phyloP scores from a whole-genome alignment of 2,329 filamentous ascomycete species.

The Xenoacremonium recifei region DNA sequence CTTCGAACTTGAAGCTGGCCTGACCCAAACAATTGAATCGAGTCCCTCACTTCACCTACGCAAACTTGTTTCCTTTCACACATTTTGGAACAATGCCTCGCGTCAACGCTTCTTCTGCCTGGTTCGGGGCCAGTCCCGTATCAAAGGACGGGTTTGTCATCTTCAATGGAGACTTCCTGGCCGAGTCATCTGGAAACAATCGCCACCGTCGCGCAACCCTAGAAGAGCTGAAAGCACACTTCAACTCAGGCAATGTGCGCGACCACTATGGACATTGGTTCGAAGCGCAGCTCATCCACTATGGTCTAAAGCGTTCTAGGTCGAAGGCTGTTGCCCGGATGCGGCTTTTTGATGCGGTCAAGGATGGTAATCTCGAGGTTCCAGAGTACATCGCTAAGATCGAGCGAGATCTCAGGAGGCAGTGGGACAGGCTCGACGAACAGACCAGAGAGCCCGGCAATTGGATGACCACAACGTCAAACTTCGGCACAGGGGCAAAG shows the following conservation, averaged over 20 bases:
- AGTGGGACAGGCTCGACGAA: constrained; percentile 51
- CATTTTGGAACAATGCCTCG: no score
- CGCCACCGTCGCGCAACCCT: constrained; percentile 44
- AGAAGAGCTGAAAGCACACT: constrained; percentile 43
- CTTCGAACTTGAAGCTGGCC: no score
- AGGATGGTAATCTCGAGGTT: constrained; percentile 44
- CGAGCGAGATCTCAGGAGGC: constrained; percentile 55
- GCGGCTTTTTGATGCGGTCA: constrained; percentile 56
- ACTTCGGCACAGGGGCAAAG: constrained; percentile 22
- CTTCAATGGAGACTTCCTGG: constrained; percentile 41
- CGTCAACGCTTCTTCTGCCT: no score
- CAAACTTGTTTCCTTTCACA: no score
- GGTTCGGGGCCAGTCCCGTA: constrained; percentile 15
- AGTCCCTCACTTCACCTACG: no score
- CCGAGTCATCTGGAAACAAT: constrained; percentile 40
- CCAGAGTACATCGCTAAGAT: constrained; percentile 47
- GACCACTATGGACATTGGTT: constrained; percentile 61
- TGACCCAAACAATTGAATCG: no score
- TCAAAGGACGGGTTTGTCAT: constrained; percentile 41
- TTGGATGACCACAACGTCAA: constrained; percentile 2
- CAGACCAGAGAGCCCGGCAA: constrained; percentile 42
- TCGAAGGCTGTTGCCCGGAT: constrained; percentile 58
- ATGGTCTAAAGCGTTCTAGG: constrained; percentile 56
- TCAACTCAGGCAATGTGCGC: constrained; percentile 39
- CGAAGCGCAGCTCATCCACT: constrained; percentile 61